phyloP scores from a whole-genome alignment of 441 rosid genomes.

The Populus tomentosa region DNA sequence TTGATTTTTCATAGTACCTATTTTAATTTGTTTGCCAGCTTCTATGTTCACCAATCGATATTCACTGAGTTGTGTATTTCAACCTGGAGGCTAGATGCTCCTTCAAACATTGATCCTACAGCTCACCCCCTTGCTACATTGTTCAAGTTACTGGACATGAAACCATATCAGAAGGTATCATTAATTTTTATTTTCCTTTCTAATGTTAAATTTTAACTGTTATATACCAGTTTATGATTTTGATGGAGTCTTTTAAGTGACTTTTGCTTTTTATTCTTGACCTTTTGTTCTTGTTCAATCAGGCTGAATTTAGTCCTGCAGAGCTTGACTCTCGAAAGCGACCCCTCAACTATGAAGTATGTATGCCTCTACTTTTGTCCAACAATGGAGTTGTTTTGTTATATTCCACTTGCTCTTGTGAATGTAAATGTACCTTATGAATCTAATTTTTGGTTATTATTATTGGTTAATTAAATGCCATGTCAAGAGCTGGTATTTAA shows the following conservation, averaged over 20 bases:
- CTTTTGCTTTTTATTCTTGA: neutral
- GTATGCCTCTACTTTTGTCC: neutral
- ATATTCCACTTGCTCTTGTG: neutral
- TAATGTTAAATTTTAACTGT: neutral
- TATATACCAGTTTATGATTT: neutral
- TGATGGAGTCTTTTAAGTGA: neutral
- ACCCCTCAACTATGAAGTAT: constrained; percentile 39
- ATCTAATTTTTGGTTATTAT: too few relatives aligned
- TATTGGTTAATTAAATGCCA: too few relatives aligned
- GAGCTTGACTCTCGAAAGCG: constrained; percentile 56
- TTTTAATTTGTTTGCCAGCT: neutral
- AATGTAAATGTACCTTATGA: too few relatives aligned
- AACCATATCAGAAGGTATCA: constrained; percentile 48
- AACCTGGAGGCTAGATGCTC: constrained; percentile 52
- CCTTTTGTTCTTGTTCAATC: neutral
- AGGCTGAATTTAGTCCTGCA: constrained; percentile 60
- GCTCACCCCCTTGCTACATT: constrained; percentile 50
- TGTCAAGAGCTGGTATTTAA: too few relatives aligned
- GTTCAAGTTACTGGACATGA: constrained; percentile 43
- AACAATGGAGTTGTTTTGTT: neutral
- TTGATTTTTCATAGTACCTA: neutral
- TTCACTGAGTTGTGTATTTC: constrained; percentile 26
- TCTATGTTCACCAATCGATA: neutral
- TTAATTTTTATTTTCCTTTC: neutral
- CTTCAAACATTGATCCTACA: constrained; percentile 35